Conservation (phyloP, 1,284 basidiomycete species). For the Ceratobasidium sp. region DNA sequence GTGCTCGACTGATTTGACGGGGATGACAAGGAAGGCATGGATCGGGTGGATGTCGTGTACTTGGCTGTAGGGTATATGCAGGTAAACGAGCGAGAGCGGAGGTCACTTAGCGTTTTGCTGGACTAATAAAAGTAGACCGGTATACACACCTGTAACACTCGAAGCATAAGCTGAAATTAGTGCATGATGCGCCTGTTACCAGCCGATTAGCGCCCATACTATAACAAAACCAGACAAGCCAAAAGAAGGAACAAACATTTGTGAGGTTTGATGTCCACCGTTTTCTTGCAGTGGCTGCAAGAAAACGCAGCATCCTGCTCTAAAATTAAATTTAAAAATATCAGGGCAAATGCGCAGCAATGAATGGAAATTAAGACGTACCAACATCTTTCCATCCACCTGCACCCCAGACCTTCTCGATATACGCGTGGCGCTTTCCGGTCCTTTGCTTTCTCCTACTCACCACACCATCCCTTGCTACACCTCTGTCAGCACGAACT, state of each 20-base stretch:
- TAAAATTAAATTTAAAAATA: constrained; percentile 50
- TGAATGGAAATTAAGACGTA: constrained; percentile 55
- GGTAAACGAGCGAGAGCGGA: not conserved
- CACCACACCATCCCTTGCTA: constrained; percentile 28
- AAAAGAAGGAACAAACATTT: constrained; percentile 66
- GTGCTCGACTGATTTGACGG: constrained; percentile 60
- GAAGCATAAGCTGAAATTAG: constrained; percentile 80
- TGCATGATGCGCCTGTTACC: constrained; percentile 67
- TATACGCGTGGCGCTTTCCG: constrained; percentile 77
- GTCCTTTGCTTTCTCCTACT: constrained; percentile 39
- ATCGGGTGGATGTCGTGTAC: constrained; percentile 90
- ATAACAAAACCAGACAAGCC: constrained; percentile 2
- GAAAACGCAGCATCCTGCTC: constrained; percentile 75
- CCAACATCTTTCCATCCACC: constrained; percentile 85
- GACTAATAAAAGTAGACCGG: not conserved
- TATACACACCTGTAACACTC: constrained; percentile 75
- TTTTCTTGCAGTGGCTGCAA: constrained; percentile 81
- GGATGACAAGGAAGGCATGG: constrained; percentile 83
- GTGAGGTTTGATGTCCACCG: constrained; percentile 72
- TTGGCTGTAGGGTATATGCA: constrained; percentile 58
- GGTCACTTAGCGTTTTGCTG: not conserved
- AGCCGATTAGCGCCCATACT: constrained; percentile 26
- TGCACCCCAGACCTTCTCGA: constrained; percentile 84
- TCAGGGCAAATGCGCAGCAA: not conserved
- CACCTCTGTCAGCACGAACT: not conserved